These are phyloP conservation scores for Colletotrichum sp. DNA, from an alignment of 2,329 filamentous ascomycete species.

Conservation along the genomic window DNA sequence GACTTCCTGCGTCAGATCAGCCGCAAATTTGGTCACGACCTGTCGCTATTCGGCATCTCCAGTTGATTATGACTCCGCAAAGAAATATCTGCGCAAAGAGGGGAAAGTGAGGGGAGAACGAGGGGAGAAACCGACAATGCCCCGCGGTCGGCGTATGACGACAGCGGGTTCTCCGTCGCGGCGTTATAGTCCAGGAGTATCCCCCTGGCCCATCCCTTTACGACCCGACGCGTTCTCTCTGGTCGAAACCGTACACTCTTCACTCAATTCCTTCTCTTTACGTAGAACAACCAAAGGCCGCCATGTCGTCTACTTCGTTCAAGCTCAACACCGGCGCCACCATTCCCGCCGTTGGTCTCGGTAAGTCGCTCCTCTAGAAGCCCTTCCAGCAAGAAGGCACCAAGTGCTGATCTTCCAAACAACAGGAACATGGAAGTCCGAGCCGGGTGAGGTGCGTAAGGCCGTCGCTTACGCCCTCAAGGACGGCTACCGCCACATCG, in stretches of 20 bases:
- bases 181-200: background rate
- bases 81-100: background rate
- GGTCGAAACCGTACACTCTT: background rate
- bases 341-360: background rate
- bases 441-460: background rate
- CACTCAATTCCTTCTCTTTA: too few relatives aligned
- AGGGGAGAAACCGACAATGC: background rate
- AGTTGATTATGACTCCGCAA: background rate
- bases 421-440: background rate
- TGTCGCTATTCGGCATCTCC: background rate
- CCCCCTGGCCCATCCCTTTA: background rate
- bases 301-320: background rate
- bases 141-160: background rate
- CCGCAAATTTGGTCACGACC: background rate
- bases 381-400: background rate
- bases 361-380: background rate
- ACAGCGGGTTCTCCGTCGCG: background rate
- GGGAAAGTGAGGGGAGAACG: background rate
- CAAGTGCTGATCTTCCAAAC: fast-evolving
- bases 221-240: background rate
- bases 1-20: background rate
- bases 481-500: background rate
- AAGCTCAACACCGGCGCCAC: background rate
- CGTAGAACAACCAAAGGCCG: too few relatives aligned
- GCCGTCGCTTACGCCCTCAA: background rate